Conservation (phyloP, 2,329 filamentous ascomycete genomes). For the Cladophialophora bantiana region DNA sequence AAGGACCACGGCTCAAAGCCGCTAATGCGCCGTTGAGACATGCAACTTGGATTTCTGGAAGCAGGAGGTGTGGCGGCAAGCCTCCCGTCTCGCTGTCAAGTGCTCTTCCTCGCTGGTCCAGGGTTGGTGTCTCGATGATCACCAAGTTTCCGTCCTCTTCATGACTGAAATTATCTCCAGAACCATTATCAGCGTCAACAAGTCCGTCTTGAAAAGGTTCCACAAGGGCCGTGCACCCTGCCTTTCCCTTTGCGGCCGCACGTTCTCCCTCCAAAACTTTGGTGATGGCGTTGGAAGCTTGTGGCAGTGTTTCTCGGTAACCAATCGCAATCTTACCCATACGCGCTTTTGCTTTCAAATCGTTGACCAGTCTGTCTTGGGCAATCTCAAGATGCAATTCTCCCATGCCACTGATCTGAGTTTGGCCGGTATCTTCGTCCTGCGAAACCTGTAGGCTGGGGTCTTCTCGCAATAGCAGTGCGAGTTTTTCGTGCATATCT, state of each 20-base stretch:
- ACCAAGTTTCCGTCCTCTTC: constrained; percentile 74
- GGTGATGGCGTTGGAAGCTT: constrained; percentile 62
- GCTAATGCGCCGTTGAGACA: constrained; percentile 82
- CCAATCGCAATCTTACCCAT: constrained; percentile 95
- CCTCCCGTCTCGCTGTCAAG: constrained; percentile 53
- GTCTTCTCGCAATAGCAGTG: constrained; percentile 84
- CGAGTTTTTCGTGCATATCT: constrained; percentile 75
- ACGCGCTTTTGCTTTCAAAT: constrained; percentile 82
- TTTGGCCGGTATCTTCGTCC: constrained; percentile 91
- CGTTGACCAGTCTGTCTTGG: constrained; percentile 82
- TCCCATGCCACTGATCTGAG: constrained; percentile 93
- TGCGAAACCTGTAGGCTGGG: constrained; percentile 85
- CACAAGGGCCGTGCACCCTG: constrained; percentile 73
- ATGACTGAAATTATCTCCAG: constrained; percentile 44
- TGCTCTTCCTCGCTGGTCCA: constrained; percentile 51
- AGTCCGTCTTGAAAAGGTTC: constrained; percentile 60
- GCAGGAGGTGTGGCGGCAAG: constrained; percentile 62
- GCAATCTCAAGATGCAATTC: constrained; percentile 95
- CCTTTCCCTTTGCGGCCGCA: constrained; percentile 79
- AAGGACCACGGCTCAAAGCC: constrained; percentile 83
- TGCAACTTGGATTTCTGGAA: constrained; percentile 57
- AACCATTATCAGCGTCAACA: constrained; percentile 39
- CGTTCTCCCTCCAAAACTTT: constrained; percentile 78
- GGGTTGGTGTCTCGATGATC: constrained; percentile 60
- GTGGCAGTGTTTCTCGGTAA: constrained; percentile 82